These are phyloP conservation scores for Betula pendula DNA, from an alignment of 306 rosid species.

Conservation along the genomic window DNA sequence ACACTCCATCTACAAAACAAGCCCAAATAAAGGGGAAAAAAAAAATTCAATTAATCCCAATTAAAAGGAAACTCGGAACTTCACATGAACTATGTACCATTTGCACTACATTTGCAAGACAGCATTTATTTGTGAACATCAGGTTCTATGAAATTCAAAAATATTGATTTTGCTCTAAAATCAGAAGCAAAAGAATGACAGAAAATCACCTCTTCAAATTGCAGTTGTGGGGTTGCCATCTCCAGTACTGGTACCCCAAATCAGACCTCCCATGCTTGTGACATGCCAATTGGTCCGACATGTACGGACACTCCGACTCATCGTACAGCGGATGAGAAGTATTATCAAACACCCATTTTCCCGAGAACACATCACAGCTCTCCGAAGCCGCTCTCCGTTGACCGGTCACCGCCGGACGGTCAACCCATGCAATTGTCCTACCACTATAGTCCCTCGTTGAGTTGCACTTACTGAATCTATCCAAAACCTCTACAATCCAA, in stretches of 20 bases:
- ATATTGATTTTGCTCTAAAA: not conserved
- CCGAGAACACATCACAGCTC: conserved; percentile 79
- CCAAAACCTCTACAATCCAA: conserved; percentile 62
- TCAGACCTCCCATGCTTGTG: conserved; percentile 91
- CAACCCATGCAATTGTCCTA: conserved; percentile 56
- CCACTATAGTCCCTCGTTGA: conserved; percentile 76
- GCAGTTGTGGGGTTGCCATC: conserved; percentile 97
- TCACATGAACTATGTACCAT: conserved; percentile 8
- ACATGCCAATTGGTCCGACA: conserved; percentile 98
- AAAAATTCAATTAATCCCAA: conserved; percentile 24
- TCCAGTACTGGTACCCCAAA: conserved; percentile 80
- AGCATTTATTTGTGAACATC: not conserved
- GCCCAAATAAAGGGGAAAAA: not conserved
- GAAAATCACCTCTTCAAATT: conserved; percentile 73
- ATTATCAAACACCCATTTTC: conserved; percentile 88
- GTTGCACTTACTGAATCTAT: conserved; percentile 87
- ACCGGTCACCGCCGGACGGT: conserved; percentile 22
- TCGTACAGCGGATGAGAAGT: conserved; percentile 70
- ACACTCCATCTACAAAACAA: conserved; percentile 62
- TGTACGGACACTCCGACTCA: conserved; percentile 77
- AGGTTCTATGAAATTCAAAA: not conserved
- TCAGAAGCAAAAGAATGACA: conserved; percentile 5
- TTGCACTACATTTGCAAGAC: not conserved
- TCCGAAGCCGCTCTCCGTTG: conserved; percentile 44
- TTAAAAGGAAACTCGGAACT: not conserved